Evolutionary conservation across 2,329 filamentous ascomycete species (phyloP).

Genomic region (Xylariaceae sp.): DNA sequence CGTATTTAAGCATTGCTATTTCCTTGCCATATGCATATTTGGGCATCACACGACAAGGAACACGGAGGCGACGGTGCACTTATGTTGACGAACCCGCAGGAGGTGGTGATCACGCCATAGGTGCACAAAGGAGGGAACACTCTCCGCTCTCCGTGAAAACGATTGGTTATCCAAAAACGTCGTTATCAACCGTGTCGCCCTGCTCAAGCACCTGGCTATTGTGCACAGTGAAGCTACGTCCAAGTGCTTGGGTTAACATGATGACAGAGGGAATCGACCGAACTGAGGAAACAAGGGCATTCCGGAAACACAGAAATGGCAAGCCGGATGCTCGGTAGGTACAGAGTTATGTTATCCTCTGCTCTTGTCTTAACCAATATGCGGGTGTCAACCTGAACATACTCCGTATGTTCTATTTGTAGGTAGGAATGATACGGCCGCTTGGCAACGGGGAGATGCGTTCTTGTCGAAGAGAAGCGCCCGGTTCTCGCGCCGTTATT

Average conservation of each 20-base stretch:
- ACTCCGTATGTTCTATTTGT: not conserved
- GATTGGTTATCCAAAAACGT: not conserved
- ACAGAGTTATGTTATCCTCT: no score
- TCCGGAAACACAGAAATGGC: no score
- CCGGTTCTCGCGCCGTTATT: slow-evolving; percentile 17
- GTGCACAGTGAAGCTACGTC: not conserved
- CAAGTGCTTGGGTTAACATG: not conserved
- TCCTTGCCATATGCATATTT: slow-evolving; percentile 1
- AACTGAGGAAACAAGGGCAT: no score
- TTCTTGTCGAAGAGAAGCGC: not conserved
- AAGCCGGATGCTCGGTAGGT: no score
- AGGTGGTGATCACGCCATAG: not conserved
- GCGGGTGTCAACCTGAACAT: no score
- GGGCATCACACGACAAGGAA: not conserved
- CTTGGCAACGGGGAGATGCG: not conserved
- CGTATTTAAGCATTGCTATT: not conserved
- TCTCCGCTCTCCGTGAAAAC: not conserved
- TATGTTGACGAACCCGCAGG: not conserved
- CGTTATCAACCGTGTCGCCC: not conserved
- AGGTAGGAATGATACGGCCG: not conserved
- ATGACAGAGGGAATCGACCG: not conserved
- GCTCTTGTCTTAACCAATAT: not conserved
- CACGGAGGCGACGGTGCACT: not conserved
- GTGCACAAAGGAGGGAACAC: not conserved
- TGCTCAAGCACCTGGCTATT: not conserved